Evolutionary conservation across 176 grass and related monocot genomes (phyloP).

Genomic region (Triticum dicoccoides): DNA sequence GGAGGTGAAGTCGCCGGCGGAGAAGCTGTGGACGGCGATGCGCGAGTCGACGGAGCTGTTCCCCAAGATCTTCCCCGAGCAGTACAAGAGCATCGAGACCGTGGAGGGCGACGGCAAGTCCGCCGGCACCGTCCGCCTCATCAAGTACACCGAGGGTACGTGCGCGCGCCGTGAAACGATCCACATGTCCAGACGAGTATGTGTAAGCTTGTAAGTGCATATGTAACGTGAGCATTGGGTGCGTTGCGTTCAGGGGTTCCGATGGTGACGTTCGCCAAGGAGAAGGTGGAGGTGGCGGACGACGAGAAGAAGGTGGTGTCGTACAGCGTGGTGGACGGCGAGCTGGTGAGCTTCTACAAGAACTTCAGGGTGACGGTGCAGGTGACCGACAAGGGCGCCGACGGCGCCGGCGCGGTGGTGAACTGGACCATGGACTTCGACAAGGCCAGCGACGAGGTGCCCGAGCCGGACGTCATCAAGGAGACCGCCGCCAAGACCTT

Average conservation of each 20-base stretch:
- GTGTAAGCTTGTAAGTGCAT: too few relatives aligned
- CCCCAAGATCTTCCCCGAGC: slow-evolving; percentile 90
- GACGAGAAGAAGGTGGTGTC: slow-evolving; percentile 65
- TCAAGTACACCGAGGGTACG: slow-evolving; percentile 70
- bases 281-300: slow-evolving; percentile 73
- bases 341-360: slow-evolving; percentile 65
- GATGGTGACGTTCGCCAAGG: slow-evolving; percentile 76
- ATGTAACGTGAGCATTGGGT: neutral
- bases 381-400: slow-evolving; percentile 40
- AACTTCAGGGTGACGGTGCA: slow-evolving; percentile 64
- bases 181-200: neutral
- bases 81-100: slow-evolving; percentile 88
- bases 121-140: slow-evolving; percentile 65
- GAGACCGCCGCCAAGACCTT: slow-evolving; percentile 68
- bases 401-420: slow-evolving; percentile 35
- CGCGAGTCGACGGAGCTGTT: slow-evolving; percentile 64
- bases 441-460: slow-evolving; percentile 64
- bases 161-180: neutral
- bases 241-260: slow-evolving; percentile 41
- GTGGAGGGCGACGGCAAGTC: slow-evolving; percentile 85
- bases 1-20: slow-evolving; percentile 68
- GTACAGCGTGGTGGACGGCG: slow-evolving; percentile 84
- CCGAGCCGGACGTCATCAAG: slow-evolving; percentile 65
- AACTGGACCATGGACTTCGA: slow-evolving; percentile 69
- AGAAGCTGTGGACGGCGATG: slow-evolving; percentile 76